Evolutionary conservation across 768 basidiomycete genomes (phyloP).

Genomic region (Harrya chromipes): DNA sequence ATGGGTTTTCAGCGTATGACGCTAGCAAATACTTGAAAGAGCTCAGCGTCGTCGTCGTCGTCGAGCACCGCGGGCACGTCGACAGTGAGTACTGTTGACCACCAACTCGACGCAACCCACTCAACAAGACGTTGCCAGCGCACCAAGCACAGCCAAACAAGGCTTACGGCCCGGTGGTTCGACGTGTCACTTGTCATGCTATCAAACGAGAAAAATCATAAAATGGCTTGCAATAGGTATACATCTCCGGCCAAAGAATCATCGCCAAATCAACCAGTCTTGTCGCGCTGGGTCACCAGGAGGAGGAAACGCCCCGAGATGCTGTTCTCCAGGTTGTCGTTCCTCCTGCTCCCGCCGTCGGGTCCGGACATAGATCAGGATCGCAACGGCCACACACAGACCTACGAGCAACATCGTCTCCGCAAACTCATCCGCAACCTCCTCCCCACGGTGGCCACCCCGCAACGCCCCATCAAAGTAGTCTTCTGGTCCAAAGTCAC

Average conservation of each 20-base stretch:
- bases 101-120: not conserved
- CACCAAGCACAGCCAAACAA: slow-evolving; percentile 29
- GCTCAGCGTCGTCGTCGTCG: slow-evolving; percentile 8
- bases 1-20: no score
- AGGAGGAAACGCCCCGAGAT: slow-evolving; percentile 55
- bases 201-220: not conserved
- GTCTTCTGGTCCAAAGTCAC: slow-evolving; percentile 78
- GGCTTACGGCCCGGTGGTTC: not conserved
- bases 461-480: slow-evolving; percentile 71
- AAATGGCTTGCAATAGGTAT: slow-evolving; percentile 1
- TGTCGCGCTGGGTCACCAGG: slow-evolving; percentile 60
- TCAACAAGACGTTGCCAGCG: slow-evolving; percentile 1
- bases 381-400: slow-evolving; percentile 69
- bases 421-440: slow-evolving; percentile 64
- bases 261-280: slow-evolving; percentile 60
- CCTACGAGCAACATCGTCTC: slow-evolving; percentile 80
- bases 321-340: slow-evolving; percentile 35
- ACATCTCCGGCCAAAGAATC: slow-evolving; percentile 1
- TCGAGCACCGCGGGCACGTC: slow-evolving; percentile 1
- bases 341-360: slow-evolving; percentile 62
- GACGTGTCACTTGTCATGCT: no score
- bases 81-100: not conserved
- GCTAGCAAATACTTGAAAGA: no score
- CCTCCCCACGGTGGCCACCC: slow-evolving; percentile 58
- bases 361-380: slow-evolving; percentile 75